phyloP scores from a whole-genome alignment of 305 asterid genomes.

The Fraxinus velutina region DNA sequence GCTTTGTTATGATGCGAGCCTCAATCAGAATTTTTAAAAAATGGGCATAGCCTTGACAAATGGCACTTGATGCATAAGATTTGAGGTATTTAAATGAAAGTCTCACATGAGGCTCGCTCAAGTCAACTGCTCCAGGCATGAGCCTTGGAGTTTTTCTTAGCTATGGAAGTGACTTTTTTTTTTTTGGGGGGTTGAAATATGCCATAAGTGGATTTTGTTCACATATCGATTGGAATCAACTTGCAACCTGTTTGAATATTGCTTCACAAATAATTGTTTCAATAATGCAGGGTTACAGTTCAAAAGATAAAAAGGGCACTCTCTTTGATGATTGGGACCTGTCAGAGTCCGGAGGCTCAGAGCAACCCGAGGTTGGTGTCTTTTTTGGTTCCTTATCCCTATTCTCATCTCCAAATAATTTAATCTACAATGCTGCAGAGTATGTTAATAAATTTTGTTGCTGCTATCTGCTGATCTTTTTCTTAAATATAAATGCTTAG shows the following conservation, averaged over 20 bases:
- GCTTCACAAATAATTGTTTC: slow-evolving; percentile 14
- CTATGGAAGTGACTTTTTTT: neutral
- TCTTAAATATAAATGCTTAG: neutral
- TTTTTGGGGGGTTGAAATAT: neutral
- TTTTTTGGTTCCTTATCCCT: slow-evolving; percentile 23
- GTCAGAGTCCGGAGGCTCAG: slow-evolving; percentile 73
- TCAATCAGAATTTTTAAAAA: neutral
- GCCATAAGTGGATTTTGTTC: slow-evolving; percentile 12
- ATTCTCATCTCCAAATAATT: slow-evolving; percentile 5
- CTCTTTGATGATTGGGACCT: slow-evolving; percentile 88
- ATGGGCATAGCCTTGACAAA: neutral
- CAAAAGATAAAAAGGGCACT: slow-evolving; percentile 66
- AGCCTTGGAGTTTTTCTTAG: neutral
- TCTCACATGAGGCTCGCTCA: neutral
- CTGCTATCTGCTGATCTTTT: neutral
- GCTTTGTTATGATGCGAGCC: neutral
- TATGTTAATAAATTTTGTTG: neutral
- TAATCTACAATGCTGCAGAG: slow-evolving; percentile 10
- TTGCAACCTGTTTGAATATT: slow-evolving; percentile 12
- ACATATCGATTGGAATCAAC: slow-evolving; percentile 11
- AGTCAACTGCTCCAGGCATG: neutral
- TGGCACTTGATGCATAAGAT: neutral
- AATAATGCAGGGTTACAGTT: slow-evolving; percentile 74
- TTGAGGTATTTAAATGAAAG: neutral
- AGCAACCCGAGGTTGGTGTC: slow-evolving; percentile 58